phyloP scores from a whole-genome alignment of 306 rosid genomes.

The Glycyrrhiza uralensis region DNA sequence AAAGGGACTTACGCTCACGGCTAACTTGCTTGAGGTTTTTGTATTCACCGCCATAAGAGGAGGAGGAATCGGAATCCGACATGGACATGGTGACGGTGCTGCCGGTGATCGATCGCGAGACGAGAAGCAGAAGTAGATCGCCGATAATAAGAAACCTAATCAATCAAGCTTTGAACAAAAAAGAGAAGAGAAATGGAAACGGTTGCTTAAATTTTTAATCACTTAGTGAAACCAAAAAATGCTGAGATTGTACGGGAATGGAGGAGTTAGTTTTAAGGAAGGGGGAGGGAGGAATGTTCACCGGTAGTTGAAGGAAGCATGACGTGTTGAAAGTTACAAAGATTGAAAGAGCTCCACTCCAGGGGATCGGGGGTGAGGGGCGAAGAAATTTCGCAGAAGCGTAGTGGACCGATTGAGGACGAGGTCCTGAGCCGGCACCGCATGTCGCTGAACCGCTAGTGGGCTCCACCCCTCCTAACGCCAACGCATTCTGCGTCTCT shows the following conservation, averaged over 20 bases:
- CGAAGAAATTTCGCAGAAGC: constrained; percentile 42
- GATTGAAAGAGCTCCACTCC: neutral
- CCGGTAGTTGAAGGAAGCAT: constrained; percentile 15
- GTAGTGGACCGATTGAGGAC: constrained; percentile 36
- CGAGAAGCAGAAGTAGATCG: constrained; percentile 26
- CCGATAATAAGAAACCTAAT: constrained; percentile 20
- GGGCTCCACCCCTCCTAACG: constrained; percentile 39
- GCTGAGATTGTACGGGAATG: neutral
- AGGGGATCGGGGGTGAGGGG: neutral
- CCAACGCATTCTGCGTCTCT: constrained; percentile 31
- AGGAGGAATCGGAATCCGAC: constrained; percentile 44
- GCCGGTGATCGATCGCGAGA: constrained; percentile 19
- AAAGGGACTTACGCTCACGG: constrained; percentile 34
- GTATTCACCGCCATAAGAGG: constrained; percentile 32
- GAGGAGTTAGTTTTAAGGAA: neutral
- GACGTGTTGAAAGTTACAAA: constrained; percentile 32
- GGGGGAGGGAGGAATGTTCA: neutral
- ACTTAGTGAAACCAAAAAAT: neutral
- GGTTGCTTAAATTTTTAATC: neutral
- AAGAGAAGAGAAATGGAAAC: neutral
- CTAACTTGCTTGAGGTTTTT: constrained; percentile 38
- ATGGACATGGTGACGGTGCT: constrained; percentile 26
- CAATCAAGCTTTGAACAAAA: neutral
- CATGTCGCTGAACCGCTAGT: constrained; percentile 33
- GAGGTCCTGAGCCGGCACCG: constrained; percentile 34